Base-by-base conservation (phyloP, 2,329 filamentous ascomycete genomes). In the Cladosporium sp. region DNA sequence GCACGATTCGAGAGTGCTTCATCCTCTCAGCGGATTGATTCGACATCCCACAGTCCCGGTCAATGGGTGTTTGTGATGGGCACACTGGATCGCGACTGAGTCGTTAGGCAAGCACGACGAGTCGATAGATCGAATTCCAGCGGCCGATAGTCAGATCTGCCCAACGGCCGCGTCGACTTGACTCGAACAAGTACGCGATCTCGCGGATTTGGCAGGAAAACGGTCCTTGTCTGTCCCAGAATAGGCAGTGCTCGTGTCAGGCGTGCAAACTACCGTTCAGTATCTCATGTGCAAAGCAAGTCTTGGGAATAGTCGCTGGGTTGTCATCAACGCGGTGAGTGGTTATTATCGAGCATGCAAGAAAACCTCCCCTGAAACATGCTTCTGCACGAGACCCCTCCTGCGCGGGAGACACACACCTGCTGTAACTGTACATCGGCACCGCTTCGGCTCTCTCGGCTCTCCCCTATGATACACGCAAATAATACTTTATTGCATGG, bases 101-200 rank as follows among this genome's bases (percentile, higher is more conserved):
- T 63, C 61, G 61, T 63, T 21, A n/a, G 33, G 49, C 50, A 46
- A 31, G 55, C 8, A 55, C 3, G 26, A 23, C 53, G 50, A 63
- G 31, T 63, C 61, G 61, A 63, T 63, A 63, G 61, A 63, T 46
- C 61, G 52, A 55, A 63, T 10, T 23, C 50, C 55, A 52, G 61
- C 50, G 61, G 61, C 50, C 50, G 61, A 63, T 63, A 63, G 61
- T 63, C 61, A 63, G 61, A 55, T 53, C 61, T 35, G 28, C 37
- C 50, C 49, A 63, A 63, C 61, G 61, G 49, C 16, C 40, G 61
- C 44, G 16, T 56, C 61, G 33, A 23, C 61, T 63, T 63, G 61
- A 63, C 50, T 63, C 61, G 28, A 5, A 33, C 8, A 8, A 40
- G 44, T 10, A 29, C 49, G 49, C 33, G 12, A 44, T 63, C 23